phyloP scores from a whole-genome alignment of 371 early-diverging fungal species.

The Mucor velutinosus region DNA sequence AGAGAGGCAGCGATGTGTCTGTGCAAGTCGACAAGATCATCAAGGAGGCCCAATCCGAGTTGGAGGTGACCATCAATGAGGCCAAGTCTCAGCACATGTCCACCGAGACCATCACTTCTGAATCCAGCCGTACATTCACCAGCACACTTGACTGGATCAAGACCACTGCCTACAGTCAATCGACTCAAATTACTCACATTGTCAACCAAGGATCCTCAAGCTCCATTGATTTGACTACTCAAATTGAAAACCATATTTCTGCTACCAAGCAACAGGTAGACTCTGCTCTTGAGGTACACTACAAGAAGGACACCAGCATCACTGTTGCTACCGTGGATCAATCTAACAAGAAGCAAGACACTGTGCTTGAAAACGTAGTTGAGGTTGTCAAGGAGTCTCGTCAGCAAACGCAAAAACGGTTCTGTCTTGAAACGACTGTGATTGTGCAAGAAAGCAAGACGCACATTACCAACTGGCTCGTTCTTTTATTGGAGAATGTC shows the following conservation, averaged over 20 bases:
- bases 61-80: constrained; percentile 20
- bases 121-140: constrained; percentile 17
- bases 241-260: constrained; percentile 35
- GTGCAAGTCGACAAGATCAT: constrained; percentile 28
- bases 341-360: constrained; percentile 9
- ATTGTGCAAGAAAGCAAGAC: constrained; percentile 39
- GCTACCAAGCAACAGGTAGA: constrained; percentile 35
- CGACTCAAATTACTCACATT: constrained; percentile 28
- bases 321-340: constrained; percentile 16
- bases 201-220: constrained; percentile 26
- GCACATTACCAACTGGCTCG: constrained; percentile 31
- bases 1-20: constrained; percentile 25
- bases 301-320: constrained; percentile 5
- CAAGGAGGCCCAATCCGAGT: constrained; percentile 29
- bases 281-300: constrained; percentile 35
- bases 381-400: constrained; percentile 30
- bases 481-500: constrained; percentile 27
- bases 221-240: constrained; percentile 31
- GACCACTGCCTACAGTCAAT: constrained; percentile 24
- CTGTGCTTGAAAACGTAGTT: constrained; percentile 18
- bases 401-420: constrained; percentile 33
- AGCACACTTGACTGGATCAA: constrained; percentile 32
- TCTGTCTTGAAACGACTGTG: constrained; percentile 27
- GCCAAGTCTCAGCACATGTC: constrained; percentile 15
- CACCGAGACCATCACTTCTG: constrained; percentile 2